These are phyloP conservation scores for Sechiopsis laciniata DNA, from an alignment of 306 rosid genomes.

Conservation along the genomic window DNA sequence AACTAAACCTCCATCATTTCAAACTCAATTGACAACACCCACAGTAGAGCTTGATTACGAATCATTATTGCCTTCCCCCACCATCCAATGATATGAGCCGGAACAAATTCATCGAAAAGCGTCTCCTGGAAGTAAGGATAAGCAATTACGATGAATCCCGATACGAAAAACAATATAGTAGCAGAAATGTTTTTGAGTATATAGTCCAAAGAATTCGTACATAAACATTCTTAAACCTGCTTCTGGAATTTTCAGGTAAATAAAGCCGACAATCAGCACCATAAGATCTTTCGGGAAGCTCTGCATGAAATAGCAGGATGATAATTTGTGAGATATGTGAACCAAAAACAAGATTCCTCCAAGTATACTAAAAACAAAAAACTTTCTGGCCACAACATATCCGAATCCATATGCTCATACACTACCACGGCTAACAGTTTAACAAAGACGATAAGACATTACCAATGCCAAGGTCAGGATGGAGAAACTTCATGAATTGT, in stretches of 20 bases:
- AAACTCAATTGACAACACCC: constrained; percentile 90
- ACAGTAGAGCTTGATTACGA: constrained; percentile 94
- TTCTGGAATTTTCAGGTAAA: constrained; percentile 75
- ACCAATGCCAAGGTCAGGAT: constrained; percentile 98
- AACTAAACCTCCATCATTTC: constrained; percentile 83
- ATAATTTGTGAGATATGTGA: constrained; percentile 10
- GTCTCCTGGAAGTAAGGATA: constrained; percentile 50
- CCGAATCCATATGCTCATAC: background rate
- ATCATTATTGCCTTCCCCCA: constrained; percentile 99
- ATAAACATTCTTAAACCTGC: constrained; percentile 99
- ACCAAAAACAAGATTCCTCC: constrained; percentile 20
- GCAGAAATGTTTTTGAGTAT: constrained; percentile 17
- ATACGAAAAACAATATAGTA: constrained; percentile 13
- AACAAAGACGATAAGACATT: constrained; percentile 31
- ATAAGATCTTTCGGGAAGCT: constrained; percentile 95
- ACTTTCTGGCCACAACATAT: background rate
- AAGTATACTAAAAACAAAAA: background rate
- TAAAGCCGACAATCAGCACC: constrained; percentile 96
- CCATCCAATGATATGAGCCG: constrained; percentile 97
- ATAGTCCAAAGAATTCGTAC: constrained; percentile 74
- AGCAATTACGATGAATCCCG: constrained; percentile 16
- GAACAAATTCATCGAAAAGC: constrained; percentile 92
- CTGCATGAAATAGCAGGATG: constrained; percentile 39
- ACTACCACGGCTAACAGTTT: constrained; percentile 17
- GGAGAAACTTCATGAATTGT: constrained; percentile 97